phyloP scores from a whole-genome alignment of 2,329 filamentous ascomycete species.

The Ophiocordyceps camponoti-leonardi region DNA sequence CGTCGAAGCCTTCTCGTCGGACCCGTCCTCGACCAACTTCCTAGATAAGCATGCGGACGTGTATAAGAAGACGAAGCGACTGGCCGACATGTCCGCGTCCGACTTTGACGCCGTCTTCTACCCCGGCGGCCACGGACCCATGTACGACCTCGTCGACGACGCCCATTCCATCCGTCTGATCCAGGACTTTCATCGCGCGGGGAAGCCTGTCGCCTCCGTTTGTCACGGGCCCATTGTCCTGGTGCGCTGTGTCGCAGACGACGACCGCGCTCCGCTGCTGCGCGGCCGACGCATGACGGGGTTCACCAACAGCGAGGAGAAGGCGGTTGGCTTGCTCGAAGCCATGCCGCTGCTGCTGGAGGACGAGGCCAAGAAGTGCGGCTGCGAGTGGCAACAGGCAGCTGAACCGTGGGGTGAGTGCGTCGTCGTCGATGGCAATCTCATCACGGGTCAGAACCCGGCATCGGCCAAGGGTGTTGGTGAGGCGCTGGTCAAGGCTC shows the following conservation, averaged over 20 bases:
- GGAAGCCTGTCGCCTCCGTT: constrained; percentile 48
- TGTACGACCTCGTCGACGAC: constrained; percentile 49
- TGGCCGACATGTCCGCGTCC: constrained; percentile 35
- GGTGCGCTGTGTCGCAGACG: constrained; percentile 36
- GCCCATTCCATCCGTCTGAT: constrained; percentile 39
- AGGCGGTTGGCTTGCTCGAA: constrained; percentile 25
- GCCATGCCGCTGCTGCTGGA: constrained; percentile 44
- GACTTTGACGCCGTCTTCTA: constrained; percentile 48
- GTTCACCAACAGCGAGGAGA: constrained; percentile 42
- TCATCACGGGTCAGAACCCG: constrained; percentile 44
- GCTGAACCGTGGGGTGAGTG: constrained; percentile 29
- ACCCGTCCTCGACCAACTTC: constrained; percentile 36
- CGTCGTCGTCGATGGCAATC: constrained; percentile 30
- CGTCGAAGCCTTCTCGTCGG: constrained; percentile 34
- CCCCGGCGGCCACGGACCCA: constrained; percentile 43
- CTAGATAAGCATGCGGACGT: constrained; percentile 34
- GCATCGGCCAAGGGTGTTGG: constrained; percentile 32
- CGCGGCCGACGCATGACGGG: constrained; percentile 40
- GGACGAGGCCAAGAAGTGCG: constrained; percentile 30
- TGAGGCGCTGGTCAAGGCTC: constrained; percentile 29
- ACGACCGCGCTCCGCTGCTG: constrained; percentile 29
- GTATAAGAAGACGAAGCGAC: constrained; percentile 45
- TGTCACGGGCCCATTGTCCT: constrained; percentile 54
- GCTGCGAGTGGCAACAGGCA: constrained; percentile 39
- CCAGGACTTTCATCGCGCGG: constrained; percentile 40